Percentiles rank a stretch among this genome's conserved stretches.
Evolutionary conservation across 305 asterid species (phyloP).

Genomic region (Solanum hybrid): DNA sequence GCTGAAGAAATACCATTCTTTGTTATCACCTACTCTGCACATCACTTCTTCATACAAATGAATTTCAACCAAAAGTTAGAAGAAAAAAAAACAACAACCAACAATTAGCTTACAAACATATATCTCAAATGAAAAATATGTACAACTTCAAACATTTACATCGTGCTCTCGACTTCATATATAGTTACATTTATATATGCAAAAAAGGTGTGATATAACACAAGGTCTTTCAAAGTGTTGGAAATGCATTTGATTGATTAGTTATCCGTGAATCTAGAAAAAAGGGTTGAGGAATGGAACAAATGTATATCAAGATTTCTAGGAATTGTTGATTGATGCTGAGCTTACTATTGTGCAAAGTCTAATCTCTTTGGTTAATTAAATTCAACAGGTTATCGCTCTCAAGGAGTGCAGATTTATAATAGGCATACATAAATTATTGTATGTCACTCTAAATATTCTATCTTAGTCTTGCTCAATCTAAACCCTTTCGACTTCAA

Average conservation of each 20-base stretch:
- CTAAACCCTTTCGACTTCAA: neutral
- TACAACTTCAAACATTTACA: neutral
- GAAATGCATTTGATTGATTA: neutral
- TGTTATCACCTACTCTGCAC: conserved; percentile 12
- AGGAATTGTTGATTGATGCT: neutral
- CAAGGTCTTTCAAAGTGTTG: neutral
- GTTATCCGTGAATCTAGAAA: neutral
- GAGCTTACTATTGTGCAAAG: neutral
- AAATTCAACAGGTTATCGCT: neutral
- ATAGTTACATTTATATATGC: neutral
- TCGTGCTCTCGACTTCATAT: neutral
- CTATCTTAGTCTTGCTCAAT: neutral
- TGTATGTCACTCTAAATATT: neutral
- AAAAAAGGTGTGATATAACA: neutral
- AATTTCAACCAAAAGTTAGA: neutral
- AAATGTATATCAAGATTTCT: neutral
- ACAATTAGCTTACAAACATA: neutral
- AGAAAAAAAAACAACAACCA: neutral
- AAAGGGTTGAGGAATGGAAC: neutral
- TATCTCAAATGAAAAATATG: neutral
- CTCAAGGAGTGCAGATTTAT: neutral
- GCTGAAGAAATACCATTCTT: conserved; percentile 40
- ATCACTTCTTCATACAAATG: conserved; percentile 1
- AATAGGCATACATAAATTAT: neutral
- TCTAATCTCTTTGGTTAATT: neutral